phyloP scores from a whole-genome alignment of 1,284 basidiomycete genomes.

The Cutaneotrichosporon curvatum region DNA sequence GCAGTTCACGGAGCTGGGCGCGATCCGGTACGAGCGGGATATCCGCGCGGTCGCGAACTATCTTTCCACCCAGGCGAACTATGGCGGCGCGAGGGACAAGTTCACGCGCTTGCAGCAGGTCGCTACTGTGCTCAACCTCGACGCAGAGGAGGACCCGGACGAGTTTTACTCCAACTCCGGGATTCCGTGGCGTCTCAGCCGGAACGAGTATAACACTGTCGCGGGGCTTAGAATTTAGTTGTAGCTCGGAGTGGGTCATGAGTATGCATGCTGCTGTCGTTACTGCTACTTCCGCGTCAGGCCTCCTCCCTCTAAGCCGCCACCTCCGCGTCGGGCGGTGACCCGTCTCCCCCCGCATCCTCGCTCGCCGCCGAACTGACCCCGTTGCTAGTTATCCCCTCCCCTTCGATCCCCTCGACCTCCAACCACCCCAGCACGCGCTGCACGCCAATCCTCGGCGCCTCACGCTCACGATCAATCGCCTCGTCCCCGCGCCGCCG shows the following conservation, averaged over 20 bases:
- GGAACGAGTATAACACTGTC: slow-evolving; percentile 68
- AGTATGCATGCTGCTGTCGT: background rate
- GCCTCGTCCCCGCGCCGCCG: slow-evolving; percentile 25
- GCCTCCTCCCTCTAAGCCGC: no score
- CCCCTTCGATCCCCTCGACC: slow-evolving; percentile 17
- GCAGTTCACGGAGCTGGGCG: slow-evolving; percentile 92
- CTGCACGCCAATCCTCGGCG: slow-evolving; percentile 18
- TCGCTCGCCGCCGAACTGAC: no score
- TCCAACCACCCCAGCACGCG: slow-evolving; percentile 33
- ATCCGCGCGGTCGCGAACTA: slow-evolving; percentile 74
- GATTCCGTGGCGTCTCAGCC: slow-evolving; percentile 77
- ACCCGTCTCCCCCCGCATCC: no score
- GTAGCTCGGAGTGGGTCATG: background rate
- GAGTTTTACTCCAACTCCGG: slow-evolving; percentile 88
- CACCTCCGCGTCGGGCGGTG: no score
- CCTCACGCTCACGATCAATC: slow-evolving; percentile 25
- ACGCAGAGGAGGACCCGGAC: slow-evolving; percentile 79
- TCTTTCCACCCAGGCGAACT: slow-evolving; percentile 74
- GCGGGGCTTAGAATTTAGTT: slow-evolving; percentile 53
- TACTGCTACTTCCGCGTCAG: no score
- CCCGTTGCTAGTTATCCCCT: background rate
- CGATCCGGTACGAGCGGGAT: slow-evolving; percentile 91
- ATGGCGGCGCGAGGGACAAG: slow-evolving; percentile 82
- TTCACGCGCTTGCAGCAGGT: slow-evolving; percentile 89
- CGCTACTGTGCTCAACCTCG: slow-evolving; percentile 82